phyloP scores from a whole-genome alignment of 2,329 filamentous ascomycete genomes.

The Rugonectria rugulosa region DNA sequence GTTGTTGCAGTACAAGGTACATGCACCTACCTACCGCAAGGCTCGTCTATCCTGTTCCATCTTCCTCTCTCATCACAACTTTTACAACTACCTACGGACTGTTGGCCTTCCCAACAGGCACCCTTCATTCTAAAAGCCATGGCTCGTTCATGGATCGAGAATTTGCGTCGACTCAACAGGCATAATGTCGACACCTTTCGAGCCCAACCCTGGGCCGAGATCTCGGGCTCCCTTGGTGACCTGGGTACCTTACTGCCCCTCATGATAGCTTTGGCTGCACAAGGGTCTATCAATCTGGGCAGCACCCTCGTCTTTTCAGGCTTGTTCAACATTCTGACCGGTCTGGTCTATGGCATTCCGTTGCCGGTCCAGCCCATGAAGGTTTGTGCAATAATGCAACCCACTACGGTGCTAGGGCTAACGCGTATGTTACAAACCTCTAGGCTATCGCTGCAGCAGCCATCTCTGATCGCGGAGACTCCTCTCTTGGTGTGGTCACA shows the following conservation, averaged over 20 bases:
- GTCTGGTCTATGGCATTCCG: constrained; percentile 84
- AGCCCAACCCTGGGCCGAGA: constrained; percentile 67
- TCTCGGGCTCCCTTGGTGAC: constrained; percentile 88
- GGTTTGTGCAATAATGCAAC: constrained; percentile 43
- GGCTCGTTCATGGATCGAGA: constrained; percentile 38
- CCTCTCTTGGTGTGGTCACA: constrained; percentile 66
- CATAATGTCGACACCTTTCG: constrained; percentile 60
- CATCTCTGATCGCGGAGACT: constrained; percentile 70
- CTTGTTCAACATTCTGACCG: constrained; percentile 84
- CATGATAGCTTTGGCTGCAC: constrained; percentile 83
- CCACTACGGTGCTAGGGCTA: neutral
- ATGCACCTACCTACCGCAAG: neutral
- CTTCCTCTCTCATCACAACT: neutral
- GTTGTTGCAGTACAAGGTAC: neutral
- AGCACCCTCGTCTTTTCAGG: constrained; percentile 90
- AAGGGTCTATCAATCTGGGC: constrained; percentile 80
- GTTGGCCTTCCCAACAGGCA: neutral
- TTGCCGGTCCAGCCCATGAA: constrained; percentile 91
- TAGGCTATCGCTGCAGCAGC: constrained; percentile 88
- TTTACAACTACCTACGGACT: neutral
- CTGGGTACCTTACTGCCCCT: constrained; percentile 89
- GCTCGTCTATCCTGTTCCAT: neutral
- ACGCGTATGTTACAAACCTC: neutral
- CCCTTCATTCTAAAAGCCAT: constrained; percentile 15
- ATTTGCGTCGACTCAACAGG: constrained; percentile 46